Evolutionary conservation across 257 asterid genomes (phyloP), one percentile per base, ranked within the genome.

Genomic region (Solanum paucissectum): DNA sequence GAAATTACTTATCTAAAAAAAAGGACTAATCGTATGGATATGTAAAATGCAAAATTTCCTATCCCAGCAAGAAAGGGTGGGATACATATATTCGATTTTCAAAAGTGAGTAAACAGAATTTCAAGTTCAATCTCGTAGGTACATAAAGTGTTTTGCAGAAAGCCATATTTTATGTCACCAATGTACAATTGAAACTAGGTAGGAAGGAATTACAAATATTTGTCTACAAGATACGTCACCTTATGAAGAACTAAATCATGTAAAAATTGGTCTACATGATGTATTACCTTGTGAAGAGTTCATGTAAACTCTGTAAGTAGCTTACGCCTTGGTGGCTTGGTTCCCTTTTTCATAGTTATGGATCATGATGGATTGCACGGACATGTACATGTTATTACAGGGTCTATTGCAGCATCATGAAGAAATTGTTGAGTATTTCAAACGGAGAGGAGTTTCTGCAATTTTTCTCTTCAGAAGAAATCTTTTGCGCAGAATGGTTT

Each of bases 391-490:
- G 75, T 79, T 87, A 76, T 87, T 89, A 87, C 98, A 97, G 99
- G 99, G 98, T 66, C 89, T 97, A 87, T 86, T 95, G 92, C 97
- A 93, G 88, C 91, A 95, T 87, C 98, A 95, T 29, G 95, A 93
- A 83, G 95, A 95, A 90, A 94, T 97, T 77, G 92, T 90, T 40
- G 92, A 95, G 38, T 97, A 97, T 92, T 95, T 97, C 93, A 95
- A 94, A 12, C 36, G 90, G 49, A 94, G 88, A 92, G 99, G 99
- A 82, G 98, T 95, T 88, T 97, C 98, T 12, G 92, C 92, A 27
- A 91, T 97, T 85, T 97, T 97, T 91, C 99, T 97, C 66, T 97
- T 95, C 89, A 92, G 99, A 92, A 91, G 95, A 91, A 97, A 95
- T 90, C 94, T 97, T 40, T 88, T 97, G 89, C 96, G 99, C 72